Base-by-base conservation (phyloP, 1,284 basidiomycete species). In the Hymenochaete sp. region DNA sequence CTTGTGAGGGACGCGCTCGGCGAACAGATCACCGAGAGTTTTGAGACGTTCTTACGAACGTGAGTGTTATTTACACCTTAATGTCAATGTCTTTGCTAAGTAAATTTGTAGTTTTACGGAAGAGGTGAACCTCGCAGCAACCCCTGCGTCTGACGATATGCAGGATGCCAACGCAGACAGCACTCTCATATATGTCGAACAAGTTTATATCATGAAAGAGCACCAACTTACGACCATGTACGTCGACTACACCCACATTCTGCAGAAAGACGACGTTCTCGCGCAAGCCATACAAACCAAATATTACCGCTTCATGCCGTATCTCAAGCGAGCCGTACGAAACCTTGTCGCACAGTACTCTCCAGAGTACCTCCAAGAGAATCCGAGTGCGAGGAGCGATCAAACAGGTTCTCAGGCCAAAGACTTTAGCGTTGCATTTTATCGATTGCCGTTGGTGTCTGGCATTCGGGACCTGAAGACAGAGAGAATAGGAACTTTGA, bases 301-400 rank as follows among this genome's bases (percentile, higher is more conserved):
- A 60, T 98, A 98, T 64, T 98, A 97, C 61, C 82, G 95, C 57
- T 98, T 98, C 67, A 70, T 98, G 4, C 95, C 95, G 0, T 98
- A 90, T 64, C 75, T 98, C 37, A 82, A 89, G 38, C 84, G 92
- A 47, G 92, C 93, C 0, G 72, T 98, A 19, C 81, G 91, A 58
- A 88, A 90, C 56, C 73, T 98, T 18, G 87, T 99, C 45, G 77
- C 84, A 38, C 77, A 87, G 59, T 90, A 82, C 62, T 87, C 87
- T 53, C 93, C 93, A 3, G 85, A 87, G 55, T 98, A 98, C 57
- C 78, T 97, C 51, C 96, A 96, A 66, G 77, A 92, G 57, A 93
- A 96, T 54, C 81, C 85, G 1, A 75, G 79, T 16, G 82, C 83
- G 16, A 78, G 81, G 9, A 82, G 78, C 9, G 81, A 86, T 56